Evolutionary conservation across 257 asterid species (phyloP).

Genomic region (Przewalskia tangutica): DNA sequence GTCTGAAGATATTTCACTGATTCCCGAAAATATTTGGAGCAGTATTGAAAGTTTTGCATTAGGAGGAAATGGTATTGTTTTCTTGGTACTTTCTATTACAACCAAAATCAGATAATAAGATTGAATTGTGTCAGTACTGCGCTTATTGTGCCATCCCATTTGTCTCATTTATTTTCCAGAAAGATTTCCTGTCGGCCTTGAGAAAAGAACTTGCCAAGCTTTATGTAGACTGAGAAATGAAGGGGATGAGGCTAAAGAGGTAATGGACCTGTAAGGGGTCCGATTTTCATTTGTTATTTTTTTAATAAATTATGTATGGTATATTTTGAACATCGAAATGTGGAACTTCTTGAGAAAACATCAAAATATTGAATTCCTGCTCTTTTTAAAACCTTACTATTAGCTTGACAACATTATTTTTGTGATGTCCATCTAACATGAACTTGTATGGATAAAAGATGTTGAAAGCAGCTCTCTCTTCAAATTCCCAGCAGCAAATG

Average conservation of each 20-base stretch:
- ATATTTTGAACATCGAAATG: neutral
- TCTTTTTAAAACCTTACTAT: neutral
- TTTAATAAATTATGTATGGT: neutral
- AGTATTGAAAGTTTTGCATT: conserved; percentile 65
- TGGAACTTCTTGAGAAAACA: neutral
- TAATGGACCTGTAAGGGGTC: conserved; percentile 5
- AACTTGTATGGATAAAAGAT: conserved; percentile 32
- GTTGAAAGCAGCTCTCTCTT: conserved; percentile 64
- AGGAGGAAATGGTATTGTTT: conserved; percentile 46
- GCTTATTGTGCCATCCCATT: conserved; percentile 8
- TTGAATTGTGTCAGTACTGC: conserved; percentile 2
- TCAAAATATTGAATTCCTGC: neutral
- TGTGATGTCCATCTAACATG: neutral
- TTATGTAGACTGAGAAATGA: conserved; percentile 58
- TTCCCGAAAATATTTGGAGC: conserved; percentile 82
- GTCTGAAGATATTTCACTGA: conserved; percentile 64
- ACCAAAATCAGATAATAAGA: neutral
- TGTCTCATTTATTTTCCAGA: conserved; percentile 34
- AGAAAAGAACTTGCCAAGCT: conserved; percentile 74
- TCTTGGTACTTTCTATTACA: conserved; percentile 8
- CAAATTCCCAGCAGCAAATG: conserved; percentile 43
- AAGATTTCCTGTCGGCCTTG: conserved; percentile 44
- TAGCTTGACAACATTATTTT: neutral
- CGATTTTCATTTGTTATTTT: neutral
- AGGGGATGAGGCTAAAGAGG: conserved; percentile 84